Base-by-base conservation (phyloP, 2,329 filamentous ascomycete genomes). In the Sporothrix euskadiensis region DNA sequence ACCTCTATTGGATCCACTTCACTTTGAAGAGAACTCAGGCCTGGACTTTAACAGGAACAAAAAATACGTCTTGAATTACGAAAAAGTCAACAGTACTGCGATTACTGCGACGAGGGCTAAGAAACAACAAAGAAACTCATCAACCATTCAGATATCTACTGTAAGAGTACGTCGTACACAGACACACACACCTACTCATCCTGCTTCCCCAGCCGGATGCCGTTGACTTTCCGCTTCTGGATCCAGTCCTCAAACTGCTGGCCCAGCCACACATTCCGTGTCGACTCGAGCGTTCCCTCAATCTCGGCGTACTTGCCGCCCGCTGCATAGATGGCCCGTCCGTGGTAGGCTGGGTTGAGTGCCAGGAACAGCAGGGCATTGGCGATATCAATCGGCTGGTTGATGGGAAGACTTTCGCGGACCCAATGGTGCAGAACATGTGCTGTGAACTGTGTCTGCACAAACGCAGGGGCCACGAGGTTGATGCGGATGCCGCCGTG, bases 401-500 rank as follows among this genome's bases (percentile, higher is more conserved):
- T 85, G 61, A 82, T 78, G 0, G 82, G 81, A 59, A 85, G 77
- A 0, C 81, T 81, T n/a, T 79, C 77, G n/a, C 79, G 77, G 35
- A 78, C 77, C 83, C 83, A 86, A 72, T 84, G 83, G 1, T 81
- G 79, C 14, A 79, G 78, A 0, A 84, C 82, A n/a, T 85, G 82
- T 59, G 82, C 79, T 6, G 84, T 85, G 1, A 83, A 83, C 1
- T 84, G 85, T 10, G 85, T 81, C 78, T 84, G 86, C 59, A 72
- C 71, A 32, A 72, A 72, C 16, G 71, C 59, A 30, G 70, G 70
- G 66, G 44, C 71, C 65, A 75, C 56, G 22, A 73, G 61, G 39
- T 75, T 73, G 26, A 73, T 66, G 30, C 73, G 73, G 22, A 59
- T 44, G 35, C 32, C 74, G n/a, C 77, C 79, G 16, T 61, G 16